Conservation (phyloP, 768 basidiomycete species). For the Suillus spraguei region DNA sequence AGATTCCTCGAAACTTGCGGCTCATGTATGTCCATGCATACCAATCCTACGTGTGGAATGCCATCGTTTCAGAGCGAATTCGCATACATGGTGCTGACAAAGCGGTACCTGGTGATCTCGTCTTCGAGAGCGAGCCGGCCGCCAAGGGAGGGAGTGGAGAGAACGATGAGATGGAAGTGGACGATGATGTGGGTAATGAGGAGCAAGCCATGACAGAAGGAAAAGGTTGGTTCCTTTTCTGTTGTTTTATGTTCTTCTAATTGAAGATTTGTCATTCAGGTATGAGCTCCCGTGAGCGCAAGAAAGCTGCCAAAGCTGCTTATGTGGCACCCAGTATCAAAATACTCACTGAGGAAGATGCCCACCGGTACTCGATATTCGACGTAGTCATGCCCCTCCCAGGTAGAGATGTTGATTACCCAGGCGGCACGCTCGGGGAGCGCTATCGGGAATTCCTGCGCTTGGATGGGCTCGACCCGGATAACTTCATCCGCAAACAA, state of each 20-base stretch:
- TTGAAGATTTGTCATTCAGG: constrained; percentile 22
- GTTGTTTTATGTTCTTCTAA: constrained; percentile 2
- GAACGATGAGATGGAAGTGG: constrained; percentile 28
- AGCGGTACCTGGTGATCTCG: constrained; percentile 88
- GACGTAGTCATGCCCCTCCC: constrained; percentile 98
- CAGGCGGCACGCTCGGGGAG: constrained; percentile 85
- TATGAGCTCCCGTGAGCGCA: constrained; percentile 18
- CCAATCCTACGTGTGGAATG: constrained; percentile 98
- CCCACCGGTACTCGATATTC: constrained; percentile 83
- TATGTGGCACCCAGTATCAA: constrained; percentile 66
- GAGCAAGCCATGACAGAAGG: constrained; percentile 38
- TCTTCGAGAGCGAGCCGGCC: constrained; percentile 56
- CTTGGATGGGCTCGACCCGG: constrained; percentile 87
- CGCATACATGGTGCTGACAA: constrained; percentile 70
- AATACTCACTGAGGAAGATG: constrained; percentile 74
- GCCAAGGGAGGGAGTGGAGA: constrained; percentile 16
- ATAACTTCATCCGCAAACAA: constrained; percentile 88
- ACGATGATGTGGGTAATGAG: constrained; percentile 34
- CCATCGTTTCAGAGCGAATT: constrained; percentile 93
- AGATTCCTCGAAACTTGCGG: constrained; percentile 96
- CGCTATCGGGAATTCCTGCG: constrained; percentile 79
- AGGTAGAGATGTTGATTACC: constrained; percentile 92
- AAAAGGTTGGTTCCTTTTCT: constrained; percentile 27
- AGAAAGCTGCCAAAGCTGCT: constrained; percentile 24
- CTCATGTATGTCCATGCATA: constrained; percentile 99